phyloP scores from a whole-genome alignment of 306 rosid species.

The Begonia fuchsioides region DNA sequence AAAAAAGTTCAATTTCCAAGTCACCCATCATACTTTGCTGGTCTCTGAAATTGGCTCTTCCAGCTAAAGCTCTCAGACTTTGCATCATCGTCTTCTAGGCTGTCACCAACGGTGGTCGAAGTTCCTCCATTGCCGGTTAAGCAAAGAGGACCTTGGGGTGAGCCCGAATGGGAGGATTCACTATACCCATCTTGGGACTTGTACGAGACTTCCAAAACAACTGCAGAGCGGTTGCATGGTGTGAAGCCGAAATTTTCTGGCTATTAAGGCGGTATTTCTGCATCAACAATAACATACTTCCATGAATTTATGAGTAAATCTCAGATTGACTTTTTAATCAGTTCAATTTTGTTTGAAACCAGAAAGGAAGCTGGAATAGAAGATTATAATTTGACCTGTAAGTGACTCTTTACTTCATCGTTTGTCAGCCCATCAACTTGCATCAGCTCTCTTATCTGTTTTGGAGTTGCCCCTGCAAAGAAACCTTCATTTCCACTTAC shows the following conservation, averaged over 20 bases:
- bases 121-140: conserved; percentile 36
- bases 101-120: conserved; percentile 42
- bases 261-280: conserved; percentile 95
- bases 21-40: conserved; percentile 62
- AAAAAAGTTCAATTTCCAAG: conserved; percentile 3
- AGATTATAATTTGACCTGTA: conserved; percentile 72
- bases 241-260: conserved; percentile 37
- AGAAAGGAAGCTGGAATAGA: neutral
- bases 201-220: conserved; percentile 71
- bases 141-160: conserved; percentile 92
- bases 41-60: conserved; percentile 36
- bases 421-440: conserved; percentile 96
- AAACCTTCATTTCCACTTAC: too few relatives aligned
- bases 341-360: conserved; percentile 1
- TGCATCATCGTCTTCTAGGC: conserved; percentile 65
- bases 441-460: conserved; percentile 98
- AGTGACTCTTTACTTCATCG: conserved; percentile 98
- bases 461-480: conserved; percentile 85
- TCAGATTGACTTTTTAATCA: conserved; percentile 17
- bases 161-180: conserved; percentile 71
- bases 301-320: neutral
- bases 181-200: conserved; percentile 54
- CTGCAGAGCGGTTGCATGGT: conserved; percentile 31
- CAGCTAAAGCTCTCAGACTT: conserved; percentile 72
- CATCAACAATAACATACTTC: conserved; percentile 11